Evolutionary conservation across 2,329 filamentous ascomycete genomes (phyloP), one percentile per base, ranked within the genome.

Genomic region (Alternaria burnsii): DNA sequence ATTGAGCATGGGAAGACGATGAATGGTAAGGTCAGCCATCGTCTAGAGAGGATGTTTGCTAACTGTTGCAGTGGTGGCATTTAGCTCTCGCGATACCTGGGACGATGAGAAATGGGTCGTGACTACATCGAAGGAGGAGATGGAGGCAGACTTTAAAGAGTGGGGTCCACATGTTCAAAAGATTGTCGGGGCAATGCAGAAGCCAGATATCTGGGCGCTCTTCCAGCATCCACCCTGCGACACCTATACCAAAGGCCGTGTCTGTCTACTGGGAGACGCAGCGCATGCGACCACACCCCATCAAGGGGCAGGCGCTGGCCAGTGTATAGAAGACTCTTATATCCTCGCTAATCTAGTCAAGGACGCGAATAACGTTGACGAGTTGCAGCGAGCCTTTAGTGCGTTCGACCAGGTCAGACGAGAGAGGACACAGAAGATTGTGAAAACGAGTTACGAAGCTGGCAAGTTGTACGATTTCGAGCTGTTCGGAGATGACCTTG

Each of bases 1-100:
- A 86, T 91, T 5, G 84, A 85, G n/a, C 79, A 82, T 24, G 85
- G 84, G 9, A 80, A 82, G 32, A 82, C 84, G 5, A 83, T 90
- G 76, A 90, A 90, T 70, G 81, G 77, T 77, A 61, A 32, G 63
- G 59, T 34, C n/a, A 18, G 20, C 10, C 28, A 14, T 32, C 18
- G 10, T 12, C 32, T 4, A 28, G 18, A 11, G 18, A n/a, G 18
- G 1, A 12, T 18, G 4, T 20, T 10, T 24, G 43, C 59, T 69
- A 34, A 74, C 30, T 24, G n/a, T 9, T n/a, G 16, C 32, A 76
- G 75, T 76, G 9, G 75, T 77, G n/a, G 75, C 75, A 9, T 77
- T 77, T 52, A 70, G 59, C 55, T 76, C 74, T 2, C 69, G 72
- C 41, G 63, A 74, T 48, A 69, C 71, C 6, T 77, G 75, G 75